A percentile compares a stretch with the other conserved stretches of the same genome.
These are phyloP conservation scores for Daldinia loculata DNA, from an alignment of 495 filamentous ascomycete species.

Conservation along the genomic window DNA sequence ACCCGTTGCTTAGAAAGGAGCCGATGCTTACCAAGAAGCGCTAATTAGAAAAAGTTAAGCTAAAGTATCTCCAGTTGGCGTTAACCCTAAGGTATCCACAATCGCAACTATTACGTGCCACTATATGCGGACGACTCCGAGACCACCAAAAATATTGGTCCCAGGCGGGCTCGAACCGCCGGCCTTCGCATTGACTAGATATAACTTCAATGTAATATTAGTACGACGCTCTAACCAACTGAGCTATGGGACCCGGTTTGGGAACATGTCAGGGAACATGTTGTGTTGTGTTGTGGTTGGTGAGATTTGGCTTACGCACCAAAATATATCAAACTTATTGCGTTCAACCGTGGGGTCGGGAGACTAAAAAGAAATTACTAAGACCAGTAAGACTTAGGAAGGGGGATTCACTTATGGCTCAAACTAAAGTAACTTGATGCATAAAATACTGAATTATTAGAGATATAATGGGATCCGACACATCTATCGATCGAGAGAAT, in stretches of 20 bases:
- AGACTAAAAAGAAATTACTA: neutral
- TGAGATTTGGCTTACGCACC: no score
- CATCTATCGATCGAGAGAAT: neutral
- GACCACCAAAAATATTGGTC: neutral
- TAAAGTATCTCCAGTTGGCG: no score
- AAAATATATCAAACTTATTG: no score
- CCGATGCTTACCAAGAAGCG: no score
- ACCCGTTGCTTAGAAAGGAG: neutral
- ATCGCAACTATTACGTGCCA: neutral
- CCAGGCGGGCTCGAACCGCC: slow-evolving; percentile 11
- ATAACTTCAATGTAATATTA: neutral
- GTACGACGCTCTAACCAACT: slow-evolving; percentile 10
- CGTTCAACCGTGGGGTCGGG: neutral
- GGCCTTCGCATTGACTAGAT: slow-evolving; percentile 5
- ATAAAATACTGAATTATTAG: neutral
- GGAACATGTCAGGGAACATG: neutral
- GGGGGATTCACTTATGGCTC: no score
- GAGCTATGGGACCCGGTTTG: neutral
- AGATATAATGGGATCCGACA: neutral
- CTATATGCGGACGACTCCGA: neutral
- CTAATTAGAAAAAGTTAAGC: no score
- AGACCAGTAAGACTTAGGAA: no score
- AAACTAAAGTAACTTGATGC: no score
- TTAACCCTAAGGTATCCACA: no score
- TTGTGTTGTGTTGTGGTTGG: no score